phyloP scores from a whole-genome alignment of 495 filamentous ascomycete genomes.

The Penicillium pulvis region DNA sequence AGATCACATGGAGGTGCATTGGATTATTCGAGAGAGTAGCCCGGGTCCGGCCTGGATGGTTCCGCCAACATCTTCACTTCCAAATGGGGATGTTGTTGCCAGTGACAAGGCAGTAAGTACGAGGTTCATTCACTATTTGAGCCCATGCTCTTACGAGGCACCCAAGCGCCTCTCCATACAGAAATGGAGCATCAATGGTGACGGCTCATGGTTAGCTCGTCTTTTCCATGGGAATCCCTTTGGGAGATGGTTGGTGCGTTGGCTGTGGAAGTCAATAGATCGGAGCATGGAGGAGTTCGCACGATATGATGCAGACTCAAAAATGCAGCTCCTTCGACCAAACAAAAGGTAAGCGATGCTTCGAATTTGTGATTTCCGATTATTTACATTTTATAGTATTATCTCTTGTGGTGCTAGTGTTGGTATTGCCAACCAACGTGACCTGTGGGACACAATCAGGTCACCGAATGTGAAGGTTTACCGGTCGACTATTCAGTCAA shows the following conservation, averaged over 20 bases:
- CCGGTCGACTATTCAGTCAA: conserved; percentile 21
- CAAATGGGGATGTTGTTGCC: conserved; percentile 54
- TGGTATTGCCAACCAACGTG: conserved; percentile 34
- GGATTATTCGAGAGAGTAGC: conserved; percentile 72
- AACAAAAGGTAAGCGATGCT: conserved; percentile 20
- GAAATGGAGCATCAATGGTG: conserved; percentile 52
- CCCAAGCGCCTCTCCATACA: conserved; percentile 32
- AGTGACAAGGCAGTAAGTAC: conserved; percentile 61
- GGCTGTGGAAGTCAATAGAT: conserved; percentile 30
- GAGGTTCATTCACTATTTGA: conserved; percentile 54
- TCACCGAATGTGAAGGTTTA: conserved; percentile 29
- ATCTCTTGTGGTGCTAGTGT: conserved; percentile 28
- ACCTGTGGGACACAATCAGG: conserved; percentile 36
- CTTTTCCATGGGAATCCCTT: conserved; percentile 32
- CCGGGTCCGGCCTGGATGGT: conserved; percentile 29
- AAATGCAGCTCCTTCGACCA: conserved; percentile 32
- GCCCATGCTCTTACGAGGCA: conserved; percentile 50
- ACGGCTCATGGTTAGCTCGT: conserved; percentile 57
- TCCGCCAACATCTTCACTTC: conserved; percentile 32
- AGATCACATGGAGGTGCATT: conserved; percentile 57
- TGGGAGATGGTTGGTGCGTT: conserved; percentile 25
- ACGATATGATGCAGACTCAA: conserved; percentile 25
- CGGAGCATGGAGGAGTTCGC: conserved; percentile 15
- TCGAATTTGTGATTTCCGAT: not conserved
- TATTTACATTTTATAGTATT: conserved; percentile 18